Evolutionary conservation across 345 rosid genomes (phyloP).

Genomic region (Eucalyptus tenuipes): DNA sequence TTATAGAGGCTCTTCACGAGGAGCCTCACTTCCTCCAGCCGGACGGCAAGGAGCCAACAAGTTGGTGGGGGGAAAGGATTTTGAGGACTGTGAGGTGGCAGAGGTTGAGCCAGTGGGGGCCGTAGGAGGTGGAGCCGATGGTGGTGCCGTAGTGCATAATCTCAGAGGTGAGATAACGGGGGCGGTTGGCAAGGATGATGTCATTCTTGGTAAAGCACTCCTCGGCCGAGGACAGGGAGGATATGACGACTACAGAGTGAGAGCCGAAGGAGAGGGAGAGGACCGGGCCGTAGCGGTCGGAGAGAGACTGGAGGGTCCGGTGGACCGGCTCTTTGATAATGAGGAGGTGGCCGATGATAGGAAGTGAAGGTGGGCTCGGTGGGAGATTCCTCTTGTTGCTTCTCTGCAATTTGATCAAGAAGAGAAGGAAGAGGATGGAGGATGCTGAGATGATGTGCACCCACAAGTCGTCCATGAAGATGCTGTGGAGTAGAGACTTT

Average conservation of each 20-base stretch:
- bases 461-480: background rate
- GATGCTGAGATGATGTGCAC: background rate
- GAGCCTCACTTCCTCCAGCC: conserved; percentile 2
- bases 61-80: conserved; percentile 5
- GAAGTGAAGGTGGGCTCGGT: conserved; percentile 26
- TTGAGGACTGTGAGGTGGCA: conserved; percentile 12
- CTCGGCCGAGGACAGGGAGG: too few species aligned
- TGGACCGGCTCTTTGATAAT: conserved; percentile 22
- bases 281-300: background rate
- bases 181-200: conserved; percentile 21
- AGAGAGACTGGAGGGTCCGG: conserved; percentile 4
- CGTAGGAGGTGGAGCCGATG: conserved; percentile 11
- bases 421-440: background rate
- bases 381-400: conserved; percentile 13
- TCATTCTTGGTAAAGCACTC: background rate
- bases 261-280: too few species aligned
- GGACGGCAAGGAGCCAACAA: background rate
- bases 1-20: too few species aligned
- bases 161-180: conserved; percentile 5
- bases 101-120: conserved; percentile 23
- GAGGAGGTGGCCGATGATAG: conserved; percentile 32
- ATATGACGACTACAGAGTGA: too few species aligned
- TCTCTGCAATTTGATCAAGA: background rate
- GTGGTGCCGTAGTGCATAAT: conserved; percentile 8
- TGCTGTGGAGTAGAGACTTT: background rate